These are phyloP conservation scores for Ceratocystis lukuohia DNA, from an alignment of 2,329 filamentous ascomycete genomes.

Conservation along the genomic window DNA sequence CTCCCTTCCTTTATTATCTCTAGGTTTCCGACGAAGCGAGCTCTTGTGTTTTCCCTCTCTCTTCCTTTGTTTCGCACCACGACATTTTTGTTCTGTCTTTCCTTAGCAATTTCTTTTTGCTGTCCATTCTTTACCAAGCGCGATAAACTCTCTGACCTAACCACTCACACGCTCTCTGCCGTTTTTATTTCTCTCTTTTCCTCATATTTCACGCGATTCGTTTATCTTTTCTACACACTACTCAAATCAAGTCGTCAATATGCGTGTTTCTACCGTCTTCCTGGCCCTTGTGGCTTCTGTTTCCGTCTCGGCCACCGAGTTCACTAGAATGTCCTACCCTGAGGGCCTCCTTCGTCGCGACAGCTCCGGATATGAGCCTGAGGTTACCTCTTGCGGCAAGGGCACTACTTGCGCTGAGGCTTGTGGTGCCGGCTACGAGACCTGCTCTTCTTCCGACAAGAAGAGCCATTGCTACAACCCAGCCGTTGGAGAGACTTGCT, in stretches of 20 bases:
- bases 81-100: not conserved
- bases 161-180: not conserved
- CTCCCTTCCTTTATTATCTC: constrained; percentile 11
- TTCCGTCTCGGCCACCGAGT: constrained; percentile 25
- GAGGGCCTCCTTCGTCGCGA: constrained; percentile 32
- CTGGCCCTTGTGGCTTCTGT: constrained; percentile 28
- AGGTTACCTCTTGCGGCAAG: constrained; percentile 34
- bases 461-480: constrained; percentile 47
- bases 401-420: constrained; percentile 42
- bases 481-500: constrained; percentile 40
- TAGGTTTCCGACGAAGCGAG: constrained; percentile 8
- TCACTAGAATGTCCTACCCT: constrained; percentile 28
- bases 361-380: constrained; percentile 35
- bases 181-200: constrained; percentile 12
- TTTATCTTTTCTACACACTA: not conserved
- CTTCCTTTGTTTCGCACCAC: constrained; percentile 22
- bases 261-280: constrained; percentile 28
- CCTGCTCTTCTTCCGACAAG: constrained; percentile 37
- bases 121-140: not conserved
- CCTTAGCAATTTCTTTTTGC: constrained; percentile 14
- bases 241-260: constrained; percentile 18
- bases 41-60: not conserved
- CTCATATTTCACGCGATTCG: not conserved
- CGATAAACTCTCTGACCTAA: not conserved
- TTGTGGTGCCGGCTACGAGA: constrained; percentile 37